A percentile compares a stretch with the other conserved stretches of the same genome.
phyloP scores from a whole-genome alignment of 305 asterid species.

The Stenogyne calaminthoides region DNA sequence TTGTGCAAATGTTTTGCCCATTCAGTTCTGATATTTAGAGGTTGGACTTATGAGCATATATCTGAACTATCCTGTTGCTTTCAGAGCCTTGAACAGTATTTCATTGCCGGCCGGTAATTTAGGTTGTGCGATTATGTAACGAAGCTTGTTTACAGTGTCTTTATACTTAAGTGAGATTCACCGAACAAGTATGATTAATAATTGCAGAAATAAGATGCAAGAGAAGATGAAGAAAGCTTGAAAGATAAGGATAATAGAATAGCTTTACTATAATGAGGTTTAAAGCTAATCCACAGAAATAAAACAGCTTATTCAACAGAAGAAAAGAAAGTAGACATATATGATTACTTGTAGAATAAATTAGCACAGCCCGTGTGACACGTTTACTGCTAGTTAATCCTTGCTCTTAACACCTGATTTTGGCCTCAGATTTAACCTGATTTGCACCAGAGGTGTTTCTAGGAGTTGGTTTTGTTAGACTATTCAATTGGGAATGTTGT shows the following conservation, averaged over 20 bases:
- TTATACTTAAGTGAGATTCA: neutral
- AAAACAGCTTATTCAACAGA: neutral
- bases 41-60: neutral
- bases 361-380: neutral
- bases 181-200: neutral
- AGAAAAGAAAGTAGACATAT: neutral
- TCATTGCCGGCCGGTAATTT: neutral
- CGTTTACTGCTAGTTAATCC: neutral
- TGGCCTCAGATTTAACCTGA: constrained; percentile 10
- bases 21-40: neutral
- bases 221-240: constrained; percentile 1
- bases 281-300: neutral
- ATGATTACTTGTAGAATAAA: neutral
- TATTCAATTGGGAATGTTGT: neutral
- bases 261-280: neutral
- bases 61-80: constrained; percentile 7
- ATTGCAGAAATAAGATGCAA: neutral
- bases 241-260: constrained; percentile 4
- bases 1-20: neutral
- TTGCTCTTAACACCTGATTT: neutral
- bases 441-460: constrained; percentile 11
- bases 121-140: neutral
- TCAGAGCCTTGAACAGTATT: neutral
- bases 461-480: constrained; percentile 14
- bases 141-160: constrained; percentile 6